A percentile compares a stretch with the other conserved stretches of the same genome.
Evolutionary conservation across 768 basidiomycete species (phyloP).

Genomic region (Mycena rosella): DNA sequence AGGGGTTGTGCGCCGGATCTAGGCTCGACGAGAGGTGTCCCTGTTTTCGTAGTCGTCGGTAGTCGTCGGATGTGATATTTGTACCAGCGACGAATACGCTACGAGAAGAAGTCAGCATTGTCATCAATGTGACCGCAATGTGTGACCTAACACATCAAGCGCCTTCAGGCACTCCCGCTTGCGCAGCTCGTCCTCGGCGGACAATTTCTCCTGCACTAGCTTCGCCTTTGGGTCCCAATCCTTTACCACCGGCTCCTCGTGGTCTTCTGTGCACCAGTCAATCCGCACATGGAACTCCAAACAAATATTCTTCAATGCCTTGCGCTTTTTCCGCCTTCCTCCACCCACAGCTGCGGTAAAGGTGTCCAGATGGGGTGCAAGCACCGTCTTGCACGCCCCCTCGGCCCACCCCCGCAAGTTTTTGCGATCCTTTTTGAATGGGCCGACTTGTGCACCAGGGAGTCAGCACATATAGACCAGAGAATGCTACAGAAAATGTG

Average conservation of each 20-base stretch:
- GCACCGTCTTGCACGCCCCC: background rate
- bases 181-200: background rate
- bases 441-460: no score
- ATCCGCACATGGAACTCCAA: constrained; percentile 1
- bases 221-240: background rate
- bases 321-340: background rate
- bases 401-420: constrained; percentile 1
- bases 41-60: background rate
- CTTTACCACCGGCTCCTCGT: background rate
- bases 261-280: background rate
- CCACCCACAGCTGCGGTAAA: background rate
- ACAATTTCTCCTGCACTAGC: background rate
- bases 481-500: background rate
- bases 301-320: background rate
- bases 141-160: background rate
- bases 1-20: background rate
- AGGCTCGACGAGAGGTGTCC: no score
- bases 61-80: background rate
- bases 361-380: background rate
- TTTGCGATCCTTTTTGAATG: background rate
- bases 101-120: background rate
- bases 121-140: no score
- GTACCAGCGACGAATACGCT: constrained; percentile 1
- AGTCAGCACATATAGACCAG: background rate
- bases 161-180: background rate